phyloP scores from a whole-genome alignment of 208 protist genomes.

The Borovskyia barvae region DNA sequence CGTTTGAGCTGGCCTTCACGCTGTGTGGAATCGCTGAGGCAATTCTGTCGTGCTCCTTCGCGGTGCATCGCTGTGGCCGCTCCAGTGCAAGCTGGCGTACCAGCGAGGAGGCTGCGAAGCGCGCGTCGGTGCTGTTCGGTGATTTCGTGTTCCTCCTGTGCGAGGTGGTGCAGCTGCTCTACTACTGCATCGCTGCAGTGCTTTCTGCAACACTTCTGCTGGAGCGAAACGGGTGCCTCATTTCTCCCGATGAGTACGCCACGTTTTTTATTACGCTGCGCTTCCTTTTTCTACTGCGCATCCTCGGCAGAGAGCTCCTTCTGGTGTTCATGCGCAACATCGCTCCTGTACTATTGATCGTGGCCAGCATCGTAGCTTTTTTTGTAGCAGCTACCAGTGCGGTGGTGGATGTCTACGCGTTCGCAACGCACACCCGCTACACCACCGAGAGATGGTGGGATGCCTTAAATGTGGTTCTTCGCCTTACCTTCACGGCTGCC shows the following conservation, averaged over 20 bases:
- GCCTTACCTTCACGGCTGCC: conserved; percentile 54
- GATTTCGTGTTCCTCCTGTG: conserved; percentile 58
- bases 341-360: conserved; percentile 28
- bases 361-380: conserved; percentile 37
- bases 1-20: conserved; percentile 57
- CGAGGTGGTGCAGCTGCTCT: conserved; percentile 61
- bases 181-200: conserved; percentile 53
- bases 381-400: conserved; percentile 57
- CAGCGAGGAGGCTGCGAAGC: conserved; percentile 16
- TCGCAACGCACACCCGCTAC: conserved; percentile 3
- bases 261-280: conserved; percentile 65
- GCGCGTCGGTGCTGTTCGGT: conserved; percentile 35
- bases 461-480: conserved; percentile 52
- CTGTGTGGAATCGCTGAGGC: conserved; percentile 44
- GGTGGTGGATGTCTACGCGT: conserved; percentile 45
- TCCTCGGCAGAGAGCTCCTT: conserved; percentile 56
- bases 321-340: conserved; percentile 33
- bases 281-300: conserved; percentile 58
- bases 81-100: conserved; percentile 20
- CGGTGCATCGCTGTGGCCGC: conserved; percentile 51
- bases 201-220: conserved; percentile 50
- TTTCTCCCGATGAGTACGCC: conserved; percentile 49
- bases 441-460: conserved; percentile 31
- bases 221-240: conserved; percentile 38
- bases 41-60: conserved; percentile 35